phyloP scores from a whole-genome alignment of 2,329 filamentous ascomycete genomes.

The Fusarium poae region DNA sequence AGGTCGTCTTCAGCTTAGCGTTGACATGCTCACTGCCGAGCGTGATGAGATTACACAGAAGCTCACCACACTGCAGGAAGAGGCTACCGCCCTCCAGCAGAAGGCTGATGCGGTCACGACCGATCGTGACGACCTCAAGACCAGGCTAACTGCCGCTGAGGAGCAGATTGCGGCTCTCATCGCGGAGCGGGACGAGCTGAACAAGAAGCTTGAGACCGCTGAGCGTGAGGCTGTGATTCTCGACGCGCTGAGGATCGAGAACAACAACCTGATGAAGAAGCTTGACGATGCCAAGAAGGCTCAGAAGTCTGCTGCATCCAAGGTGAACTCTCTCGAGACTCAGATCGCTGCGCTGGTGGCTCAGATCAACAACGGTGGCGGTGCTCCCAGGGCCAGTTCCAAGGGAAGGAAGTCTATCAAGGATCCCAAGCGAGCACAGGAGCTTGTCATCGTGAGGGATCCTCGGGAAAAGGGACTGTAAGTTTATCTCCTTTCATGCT shows the following conservation, averaged over 20 bases:
- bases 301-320: slow-evolving; percentile 38
- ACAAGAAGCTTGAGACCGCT: slow-evolving; percentile 41
- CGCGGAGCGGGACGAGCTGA: slow-evolving; percentile 31
- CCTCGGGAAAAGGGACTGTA: slow-evolving; percentile 45
- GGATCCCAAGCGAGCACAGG: slow-evolving; percentile 46
- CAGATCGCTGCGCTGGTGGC: slow-evolving; percentile 43
- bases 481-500: slow-evolving; percentile 4
- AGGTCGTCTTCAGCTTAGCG: slow-evolving; percentile 18
- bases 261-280: slow-evolving; percentile 44
- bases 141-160: slow-evolving; percentile 33
- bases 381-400: slow-evolving; percentile 22
- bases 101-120: slow-evolving; percentile 36
- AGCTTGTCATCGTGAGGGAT: slow-evolving; percentile 48
- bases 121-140: slow-evolving; percentile 37
- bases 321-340: slow-evolving; percentile 37
- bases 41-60: slow-evolving; percentile 46
- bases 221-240: slow-evolving; percentile 43
- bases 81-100: slow-evolving; percentile 32
- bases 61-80: slow-evolving; percentile 34
- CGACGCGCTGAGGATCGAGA: slow-evolving; percentile 42
- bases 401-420: slow-evolving; percentile 40
- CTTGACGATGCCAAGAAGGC: slow-evolving; percentile 44
- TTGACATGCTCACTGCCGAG: slow-evolving; percentile 34
- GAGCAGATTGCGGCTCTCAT: slow-evolving; percentile 30
- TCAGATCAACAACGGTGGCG: slow-evolving; percentile 33